Evolutionary conservation across 768 basidiomycete genomes (phyloP).

Genomic region (Suillus cothurnatus): DNA sequence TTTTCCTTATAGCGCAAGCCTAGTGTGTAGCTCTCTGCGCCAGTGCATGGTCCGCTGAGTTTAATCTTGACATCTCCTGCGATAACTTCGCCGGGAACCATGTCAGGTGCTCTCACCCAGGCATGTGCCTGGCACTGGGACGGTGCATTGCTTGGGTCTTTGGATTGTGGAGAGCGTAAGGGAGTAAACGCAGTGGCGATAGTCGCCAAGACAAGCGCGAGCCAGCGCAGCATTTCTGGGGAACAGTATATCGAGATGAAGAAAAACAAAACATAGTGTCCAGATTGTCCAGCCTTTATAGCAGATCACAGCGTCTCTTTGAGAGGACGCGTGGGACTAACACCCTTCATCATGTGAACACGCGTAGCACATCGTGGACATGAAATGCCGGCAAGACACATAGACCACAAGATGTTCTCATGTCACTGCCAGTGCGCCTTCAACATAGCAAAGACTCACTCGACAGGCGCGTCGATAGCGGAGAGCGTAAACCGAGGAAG

Average conservation of each 20-base stretch:
- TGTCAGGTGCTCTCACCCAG: conserved; percentile 10
- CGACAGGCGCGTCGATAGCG: too few species aligned
- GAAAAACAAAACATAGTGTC: neutral
- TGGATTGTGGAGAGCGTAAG: neutral
- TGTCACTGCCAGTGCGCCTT: neutral
- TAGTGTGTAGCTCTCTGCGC: neutral
- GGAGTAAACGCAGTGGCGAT: too few species aligned
- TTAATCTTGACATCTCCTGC: conserved; percentile 2
- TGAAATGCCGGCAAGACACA: neutral
- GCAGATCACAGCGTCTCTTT: neutral
- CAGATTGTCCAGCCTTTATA: neutral
- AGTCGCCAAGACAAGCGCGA: neutral
- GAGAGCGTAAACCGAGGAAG: neutral
- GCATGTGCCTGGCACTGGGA: conserved; percentile 2
- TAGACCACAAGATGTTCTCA: neutral
- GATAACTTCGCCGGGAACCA: conserved; percentile 5
- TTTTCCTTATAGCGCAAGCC: conserved; percentile 8
- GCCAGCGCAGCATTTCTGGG: neutral
- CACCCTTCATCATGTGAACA: neutral
- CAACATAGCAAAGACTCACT: neutral
- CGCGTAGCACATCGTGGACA: neutral
- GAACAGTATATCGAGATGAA: neutral
- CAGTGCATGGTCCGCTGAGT: neutral
- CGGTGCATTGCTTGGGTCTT: neutral
- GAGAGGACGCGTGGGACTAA: too few species aligned